Percentiles rank a stretch among this genome's conserved stretches.
Conservation (phyloP, 2,329 filamentous ascomycete genomes). For the Hypoxylon sp. region DNA sequence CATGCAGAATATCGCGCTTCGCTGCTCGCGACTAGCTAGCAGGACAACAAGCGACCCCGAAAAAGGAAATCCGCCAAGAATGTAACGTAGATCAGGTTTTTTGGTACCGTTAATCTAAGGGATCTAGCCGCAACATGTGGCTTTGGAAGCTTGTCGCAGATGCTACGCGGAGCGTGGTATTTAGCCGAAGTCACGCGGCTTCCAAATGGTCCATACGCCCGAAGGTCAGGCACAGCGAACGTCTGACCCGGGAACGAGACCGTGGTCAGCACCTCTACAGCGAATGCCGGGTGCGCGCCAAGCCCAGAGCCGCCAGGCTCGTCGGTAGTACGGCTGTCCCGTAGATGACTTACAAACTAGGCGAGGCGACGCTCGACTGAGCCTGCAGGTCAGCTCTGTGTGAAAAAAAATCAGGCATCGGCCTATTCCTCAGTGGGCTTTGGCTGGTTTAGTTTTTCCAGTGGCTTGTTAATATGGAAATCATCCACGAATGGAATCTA, state of each 20-base stretch:
- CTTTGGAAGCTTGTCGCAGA: constrained; percentile 15
- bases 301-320: constrained; percentile 18
- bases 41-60: neutral
- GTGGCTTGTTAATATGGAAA: constrained; percentile 18
- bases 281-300: constrained; percentile 24
- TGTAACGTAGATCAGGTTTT: constrained; percentile 21
- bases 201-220: constrained; percentile 24
- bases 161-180: constrained; percentile 14
- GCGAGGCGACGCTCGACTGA: constrained; percentile 18
- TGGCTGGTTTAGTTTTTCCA: constrained; percentile 1
- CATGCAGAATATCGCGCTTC: neutral
- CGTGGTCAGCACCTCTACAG: neutral
- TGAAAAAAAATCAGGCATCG: constrained; percentile 13
- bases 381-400: constrained; percentile 5
- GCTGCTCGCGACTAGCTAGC: neutral
- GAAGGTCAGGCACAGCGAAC: constrained; percentile 8
- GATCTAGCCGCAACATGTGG: constrained; percentile 31
- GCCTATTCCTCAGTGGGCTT: constrained; percentile 5
- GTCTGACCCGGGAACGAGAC: constrained; percentile 2
- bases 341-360: constrained; percentile 10
- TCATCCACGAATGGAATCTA: constrained; percentile 4
- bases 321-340: constrained; percentile 8
- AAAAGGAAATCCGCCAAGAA: constrained; percentile 22
- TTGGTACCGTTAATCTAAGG: constrained; percentile 5
- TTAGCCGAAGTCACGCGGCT: constrained; percentile 37